phyloP scores from a whole-genome alignment of 169 alveolate genomes.

The Babesia divergens region DNA sequence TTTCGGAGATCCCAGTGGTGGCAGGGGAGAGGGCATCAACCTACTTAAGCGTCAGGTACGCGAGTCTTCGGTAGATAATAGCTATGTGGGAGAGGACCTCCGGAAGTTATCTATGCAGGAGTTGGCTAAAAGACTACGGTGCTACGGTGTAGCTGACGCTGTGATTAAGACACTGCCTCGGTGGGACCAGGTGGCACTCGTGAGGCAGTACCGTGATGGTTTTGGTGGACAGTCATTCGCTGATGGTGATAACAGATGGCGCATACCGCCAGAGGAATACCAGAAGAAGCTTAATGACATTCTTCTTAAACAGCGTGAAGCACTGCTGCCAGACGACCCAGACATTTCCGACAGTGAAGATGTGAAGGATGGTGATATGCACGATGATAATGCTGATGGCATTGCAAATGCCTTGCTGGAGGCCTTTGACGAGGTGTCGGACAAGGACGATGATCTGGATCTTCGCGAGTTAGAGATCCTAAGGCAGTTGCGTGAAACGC shows the following conservation, averaged over 20 bases:
- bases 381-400: conserved; percentile 27
- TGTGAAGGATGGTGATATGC: conserved; percentile 14
- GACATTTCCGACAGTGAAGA: conserved; percentile 71
- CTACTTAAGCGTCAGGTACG: conserved; percentile 69
- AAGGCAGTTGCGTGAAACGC: conserved; percentile 69
- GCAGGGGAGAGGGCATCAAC: conserved; percentile 83
- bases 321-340: conserved; percentile 76
- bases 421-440: conserved; percentile 54
- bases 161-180: conserved; percentile 81
- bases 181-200: conserved; percentile 87
- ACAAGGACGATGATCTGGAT: conserved; percentile 67
- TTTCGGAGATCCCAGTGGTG: conserved; percentile 85
- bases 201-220: conserved; percentile 79
- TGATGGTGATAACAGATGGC: conserved; percentile 58
- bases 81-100: conserved; percentile 76
- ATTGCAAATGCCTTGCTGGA: conserved; percentile 50
- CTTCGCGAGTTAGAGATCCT: conserved; percentile 70
- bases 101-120: conserved; percentile 85
- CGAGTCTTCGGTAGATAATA: conserved; percentile 32
- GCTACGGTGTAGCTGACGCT: conserved; percentile 81
- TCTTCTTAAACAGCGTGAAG: conserved; percentile 70
- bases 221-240: conserved; percentile 67
- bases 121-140: conserved; percentile 73
- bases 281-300: conserved; percentile 68
- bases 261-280: conserved; percentile 80